Base-by-base conservation (phyloP, 1,284 basidiomycete genomes). In the Pseudozyma sp. region DNA sequence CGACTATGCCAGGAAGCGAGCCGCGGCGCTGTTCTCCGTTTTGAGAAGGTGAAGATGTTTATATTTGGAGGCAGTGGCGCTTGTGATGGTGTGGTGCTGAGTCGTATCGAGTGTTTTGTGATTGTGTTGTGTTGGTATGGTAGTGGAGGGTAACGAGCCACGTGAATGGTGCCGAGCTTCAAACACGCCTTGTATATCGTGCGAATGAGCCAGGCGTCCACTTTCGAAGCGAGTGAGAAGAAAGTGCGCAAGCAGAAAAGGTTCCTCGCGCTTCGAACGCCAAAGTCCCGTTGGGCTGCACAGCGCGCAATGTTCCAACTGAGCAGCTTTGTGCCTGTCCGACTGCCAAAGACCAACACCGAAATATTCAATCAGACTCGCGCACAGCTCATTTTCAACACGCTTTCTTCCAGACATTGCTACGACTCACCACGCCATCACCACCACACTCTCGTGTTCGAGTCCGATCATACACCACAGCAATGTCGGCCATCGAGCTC, bases 401-500 rank as follows among this genome's bases (percentile, higher is more conserved):
- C 10, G 3, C 42, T n/a, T 42, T 46, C 51, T 42, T 51, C 37
- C 45, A 16, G n/a, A n/a, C 52, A 14, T 19, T 44, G n/a, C 33
- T 3, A n/a, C 29, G 7, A 24, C 7, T 19, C 30, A 31, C 37
- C 8, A 34, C 24, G 24, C 24, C 35, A 53, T 29, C 37, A 42
- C 29, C 40, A 52, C 10, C 6, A 29, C 13, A 16, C 19, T 29
- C 37, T 39, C 13, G 39, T 34, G 34, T 33, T 33, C 39, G 30
- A 7, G 9, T 37, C 5, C 49, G 16, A 31, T 1, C 19, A 40
- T 17, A 34, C 16, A 34, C 19, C 51, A 51, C 46, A 40, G 62
- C 33, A 31, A 83, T 83, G 79, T 83, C 81, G 71, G 81, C 81
- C 40, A 72, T 84, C 50, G 83, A 83, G 75, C 77, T 82, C 44